Evolutionary conservation across 257 asterid genomes (phyloP).

Genomic region (Craterostigma plantagineum): DNA sequence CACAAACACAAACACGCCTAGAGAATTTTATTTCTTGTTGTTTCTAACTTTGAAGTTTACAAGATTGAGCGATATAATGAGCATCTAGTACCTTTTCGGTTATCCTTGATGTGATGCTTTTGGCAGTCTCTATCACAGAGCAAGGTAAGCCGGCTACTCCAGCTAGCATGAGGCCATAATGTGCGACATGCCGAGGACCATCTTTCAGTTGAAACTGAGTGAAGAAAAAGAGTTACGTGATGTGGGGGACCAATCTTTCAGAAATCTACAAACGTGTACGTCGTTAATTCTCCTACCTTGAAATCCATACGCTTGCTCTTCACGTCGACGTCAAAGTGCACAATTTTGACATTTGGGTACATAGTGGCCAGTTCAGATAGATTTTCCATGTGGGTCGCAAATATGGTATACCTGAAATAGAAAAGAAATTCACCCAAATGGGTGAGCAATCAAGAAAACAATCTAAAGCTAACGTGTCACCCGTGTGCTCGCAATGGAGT

Average conservation of each 20-base stretch:
- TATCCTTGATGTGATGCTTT: constrained; percentile 51
- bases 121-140: constrained; percentile 58
- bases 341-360: constrained; percentile 80
- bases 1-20: not conserved
- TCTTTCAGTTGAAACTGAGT: constrained; percentile 79
- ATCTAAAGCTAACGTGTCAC: no score
- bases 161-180: constrained; percentile 92
- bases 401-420: constrained; percentile 61
- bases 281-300: constrained; percentile 37
- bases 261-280: not conserved
- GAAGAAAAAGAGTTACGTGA: constrained; percentile 8
- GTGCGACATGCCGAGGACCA: constrained; percentile 65
- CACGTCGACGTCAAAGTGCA: constrained; percentile 72
- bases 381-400: constrained; percentile 93
- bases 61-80: constrained; percentile 6
- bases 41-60: no score
- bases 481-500: no score
- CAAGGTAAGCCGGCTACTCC: constrained; percentile 83
- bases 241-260: not conserved
- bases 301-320: constrained; percentile 80
- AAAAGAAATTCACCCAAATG: constrained; percentile 3
- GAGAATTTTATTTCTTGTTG: no score
- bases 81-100: constrained; percentile 35
- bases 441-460: no score
- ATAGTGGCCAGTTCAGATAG: constrained; percentile 68